Evolutionary conservation across 495 filamentous ascomycete genomes (phyloP).

Genomic region (Umbilicaria muhlenbergii): DNA sequence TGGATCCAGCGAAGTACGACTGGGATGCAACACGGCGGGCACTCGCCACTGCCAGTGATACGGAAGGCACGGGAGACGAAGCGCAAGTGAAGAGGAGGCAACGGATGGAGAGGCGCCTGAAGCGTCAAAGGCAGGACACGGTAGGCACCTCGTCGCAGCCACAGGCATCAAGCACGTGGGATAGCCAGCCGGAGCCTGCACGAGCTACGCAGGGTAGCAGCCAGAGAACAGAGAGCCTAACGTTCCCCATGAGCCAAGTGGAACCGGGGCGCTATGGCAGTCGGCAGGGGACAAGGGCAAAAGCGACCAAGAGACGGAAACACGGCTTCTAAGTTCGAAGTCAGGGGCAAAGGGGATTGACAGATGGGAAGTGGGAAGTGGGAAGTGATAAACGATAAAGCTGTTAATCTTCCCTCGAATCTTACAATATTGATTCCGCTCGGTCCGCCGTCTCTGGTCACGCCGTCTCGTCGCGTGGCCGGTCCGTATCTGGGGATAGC

Average conservation of each 20-base stretch:
- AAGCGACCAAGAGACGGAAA: too few species aligned
- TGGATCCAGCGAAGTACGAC: slow-evolving; percentile 22
- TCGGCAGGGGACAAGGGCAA: slow-evolving; percentile 10
- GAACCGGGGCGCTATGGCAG: slow-evolving; percentile 27
- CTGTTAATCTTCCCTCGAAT: too few species aligned
- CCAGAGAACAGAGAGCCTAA: slow-evolving; percentile 18
- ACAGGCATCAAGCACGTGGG: slow-evolving; percentile 16
- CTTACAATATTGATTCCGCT: too few species aligned
- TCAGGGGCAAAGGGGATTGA: too few species aligned
- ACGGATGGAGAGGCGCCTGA: slow-evolving; percentile 8
- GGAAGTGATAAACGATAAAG: too few species aligned
- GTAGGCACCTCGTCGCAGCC: slow-evolving; percentile 7
- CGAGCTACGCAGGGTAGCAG: slow-evolving; percentile 18
- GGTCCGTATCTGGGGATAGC: too few species aligned
- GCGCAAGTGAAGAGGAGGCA: slow-evolving; percentile 4
- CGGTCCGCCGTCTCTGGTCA: too few species aligned
- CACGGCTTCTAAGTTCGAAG: too few species aligned
- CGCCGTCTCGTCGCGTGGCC: too few species aligned
- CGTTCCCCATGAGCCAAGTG: slow-evolving; percentile 27
- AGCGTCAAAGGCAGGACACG: slow-evolving; percentile 16
- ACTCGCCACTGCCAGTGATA: slow-evolving; percentile 12
- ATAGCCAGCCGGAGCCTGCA: slow-evolving; percentile 23
- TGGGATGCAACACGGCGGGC: slow-evolving; percentile 20
- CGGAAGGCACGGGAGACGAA: slow-evolving; percentile 9
- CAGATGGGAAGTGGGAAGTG: too few species aligned